Base-by-base conservation (phyloP, 1,284 basidiomycete genomes). In the Ustilago sp. region DNA sequence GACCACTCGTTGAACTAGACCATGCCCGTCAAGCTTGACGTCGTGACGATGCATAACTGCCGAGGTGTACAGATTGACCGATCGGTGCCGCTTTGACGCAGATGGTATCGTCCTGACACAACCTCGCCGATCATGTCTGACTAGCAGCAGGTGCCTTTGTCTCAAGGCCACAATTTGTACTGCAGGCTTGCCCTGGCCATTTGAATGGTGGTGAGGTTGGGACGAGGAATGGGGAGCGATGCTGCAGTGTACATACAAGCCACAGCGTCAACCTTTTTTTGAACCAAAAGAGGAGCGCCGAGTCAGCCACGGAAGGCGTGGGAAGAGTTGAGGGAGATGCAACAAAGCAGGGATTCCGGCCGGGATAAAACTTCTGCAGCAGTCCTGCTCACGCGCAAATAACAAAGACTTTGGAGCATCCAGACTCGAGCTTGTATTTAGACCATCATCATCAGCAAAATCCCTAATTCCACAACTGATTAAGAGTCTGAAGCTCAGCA, bases 271-370 rank as follows among this genome's bases (percentile, higher is more conserved):
- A 57, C 34, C 31, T 35, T 45, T 50, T 45, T 31, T 28, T 28
- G 23, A 41, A 50, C 7, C 4, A 13, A 6, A 4, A 15, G 11
- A 13, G 23, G 4, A 53, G 50, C 39, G 28, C 41, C n/a, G 52
- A 55, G 28, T 28, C 19, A 35, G 34, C 32, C 43, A 55, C 60
- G 60, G 60, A 55, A 12, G 15, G 51, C 52, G 60, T 55, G 52
- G 35, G 60, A 62, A 48, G 39, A 19, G 19, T 19, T 19, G 19
- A 19, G 19, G 19, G 19, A 19, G 19, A 19, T 19, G 19, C 19
- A 19, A 19, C 19, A 19, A 19, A 19, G 19, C 19, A 19, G 19
- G 19, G 19, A 19, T 19, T 19, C 19, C 19, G 19, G 19, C 19
- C 19, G 19, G 19, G 19, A 19, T 19, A 19, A 19, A 19, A 19